phyloP scores from a whole-genome alignment of 768 basidiomycete genomes.

The Lactifluus rugatus region DNA sequence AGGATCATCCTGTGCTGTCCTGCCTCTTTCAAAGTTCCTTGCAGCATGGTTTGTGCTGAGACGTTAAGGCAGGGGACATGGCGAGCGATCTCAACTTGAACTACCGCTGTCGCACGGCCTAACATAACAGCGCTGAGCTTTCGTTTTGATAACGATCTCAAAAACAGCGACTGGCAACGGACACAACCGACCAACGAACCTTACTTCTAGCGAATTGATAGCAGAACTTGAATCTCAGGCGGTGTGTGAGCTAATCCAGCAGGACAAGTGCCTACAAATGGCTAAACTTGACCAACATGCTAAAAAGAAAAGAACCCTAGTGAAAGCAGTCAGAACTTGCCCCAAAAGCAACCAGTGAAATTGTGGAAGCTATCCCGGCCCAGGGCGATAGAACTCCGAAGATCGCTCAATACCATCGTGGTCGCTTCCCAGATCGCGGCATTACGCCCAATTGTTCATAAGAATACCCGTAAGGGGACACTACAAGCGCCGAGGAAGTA shows the following conservation, averaged over 20 bases:
- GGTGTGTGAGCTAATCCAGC: neutral
- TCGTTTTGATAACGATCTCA: constrained; percentile 12
- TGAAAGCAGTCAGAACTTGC: constrained; percentile 5
- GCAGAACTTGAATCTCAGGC: neutral
- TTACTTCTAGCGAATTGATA: neutral
- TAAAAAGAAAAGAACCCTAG: constrained; percentile 1
- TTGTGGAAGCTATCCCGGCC: neutral
- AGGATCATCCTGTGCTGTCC: too few species aligned
- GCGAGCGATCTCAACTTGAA: neutral
- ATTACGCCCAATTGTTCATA: neutral
- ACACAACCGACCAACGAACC: constrained; percentile 1
- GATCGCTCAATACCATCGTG: constrained; percentile 20
- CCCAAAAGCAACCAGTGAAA: constrained; percentile 14
- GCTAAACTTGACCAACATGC: neutral
- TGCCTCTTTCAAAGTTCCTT: neutral
- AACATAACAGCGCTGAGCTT: constrained; percentile 14
- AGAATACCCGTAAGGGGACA: neutral
- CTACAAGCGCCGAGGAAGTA: neutral
- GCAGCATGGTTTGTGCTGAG: neutral
- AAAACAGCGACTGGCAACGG: constrained; percentile 8
- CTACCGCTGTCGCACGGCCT: neutral
- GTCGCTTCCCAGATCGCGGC: neutral
- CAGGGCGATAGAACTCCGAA: constrained; percentile 10
- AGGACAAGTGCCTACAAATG: constrained; percentile 5
- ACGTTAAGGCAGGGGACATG: neutral